Evolutionary conservation across 75 land plant species (phyloP), one percentile per base, ranked within the genome.

Genomic region (Sequoiadendron giganteum): DNA sequence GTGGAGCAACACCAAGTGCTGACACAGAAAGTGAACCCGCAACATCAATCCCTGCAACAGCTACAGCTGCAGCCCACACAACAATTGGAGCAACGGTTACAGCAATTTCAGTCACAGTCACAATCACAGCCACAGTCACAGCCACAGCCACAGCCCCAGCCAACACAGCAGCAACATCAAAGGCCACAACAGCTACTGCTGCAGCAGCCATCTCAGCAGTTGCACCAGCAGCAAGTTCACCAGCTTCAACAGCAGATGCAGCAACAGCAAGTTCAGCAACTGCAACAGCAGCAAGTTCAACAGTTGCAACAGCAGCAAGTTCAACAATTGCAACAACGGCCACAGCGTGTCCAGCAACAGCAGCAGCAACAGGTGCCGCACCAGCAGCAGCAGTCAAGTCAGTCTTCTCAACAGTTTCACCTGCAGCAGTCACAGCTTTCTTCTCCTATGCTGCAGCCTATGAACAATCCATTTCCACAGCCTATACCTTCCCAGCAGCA

Each of bases 381-480:
- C 18, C 91, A 90, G 85, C 87, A 89, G 70, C 79, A 86, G 84
- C 92, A 91, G 76, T 54, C 88, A 79, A 83, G 47, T 89, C 54
- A 42, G 28, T 42, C 93, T 43, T 91, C 93, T 15, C 92, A 90
- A 52, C 95, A 92, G 89, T 83, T 90, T 61, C 95, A 92, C 85
- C 25, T 87, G 10, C 91, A 94, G 54, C 83, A 90, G 80, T 42
- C 87, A 39, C 94, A 89, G 40, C 93, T 90, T 77, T 13, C 85
- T 48, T 73, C 92, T 3, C 39, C 86, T 19, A 19, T 48, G 32
- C 36, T 16, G 39, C 65, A 85, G 38, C 86, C 56, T 52, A 43
- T 56, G 42, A 47, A 85, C 68, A 85, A 55, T 85, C 86, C 56
- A 32, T 55, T 47, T 85, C 65, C 86, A 85, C 86, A 56, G 42